Conservation (phyloP, 306 rosid species). For the Citrullus colocynthis region DNA sequence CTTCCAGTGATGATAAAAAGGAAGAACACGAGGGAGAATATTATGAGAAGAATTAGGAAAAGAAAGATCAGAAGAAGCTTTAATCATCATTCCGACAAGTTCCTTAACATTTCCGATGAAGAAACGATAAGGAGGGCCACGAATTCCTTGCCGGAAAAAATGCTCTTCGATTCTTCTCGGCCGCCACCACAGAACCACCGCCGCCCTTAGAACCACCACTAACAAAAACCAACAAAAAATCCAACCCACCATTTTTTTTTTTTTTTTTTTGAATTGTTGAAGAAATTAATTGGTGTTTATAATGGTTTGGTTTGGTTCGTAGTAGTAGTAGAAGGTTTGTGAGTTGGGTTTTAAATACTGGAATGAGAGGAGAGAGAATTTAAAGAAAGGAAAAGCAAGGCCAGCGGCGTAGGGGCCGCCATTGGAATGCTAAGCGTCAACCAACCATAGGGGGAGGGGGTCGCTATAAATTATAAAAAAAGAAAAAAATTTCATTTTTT, state of each 20-base stretch:
- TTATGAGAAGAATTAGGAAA: slow-evolving; percentile 72
- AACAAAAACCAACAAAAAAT: slow-evolving; percentile 11
- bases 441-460: slow-evolving; percentile 9
- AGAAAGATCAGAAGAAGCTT: slow-evolving; percentile 73
- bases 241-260: neutral
- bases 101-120: slow-evolving; percentile 91
- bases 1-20: slow-evolving; percentile 97
- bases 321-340: neutral
- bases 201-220: slow-evolving; percentile 23
- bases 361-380: neutral
- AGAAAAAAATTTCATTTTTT: no score
- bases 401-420: slow-evolving; percentile 99
- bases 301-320: no score
- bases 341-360: neutral
- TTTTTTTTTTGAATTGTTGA: no score
- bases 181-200: slow-evolving; percentile 73
- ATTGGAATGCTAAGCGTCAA: slow-evolving; percentile 75
- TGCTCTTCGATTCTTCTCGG: slow-evolving; percentile 68
- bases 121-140: slow-evolving; percentile 98
- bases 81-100: slow-evolving; percentile 72
- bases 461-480: neutral
- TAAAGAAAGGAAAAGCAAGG: slow-evolving; percentile 32
- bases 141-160: slow-evolving; percentile 72
- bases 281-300: no score
- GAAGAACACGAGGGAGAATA: slow-evolving; percentile 90